Conservation (phyloP, 805 yeast genomes). For the Metschnikowia peoriensis region DNA sequence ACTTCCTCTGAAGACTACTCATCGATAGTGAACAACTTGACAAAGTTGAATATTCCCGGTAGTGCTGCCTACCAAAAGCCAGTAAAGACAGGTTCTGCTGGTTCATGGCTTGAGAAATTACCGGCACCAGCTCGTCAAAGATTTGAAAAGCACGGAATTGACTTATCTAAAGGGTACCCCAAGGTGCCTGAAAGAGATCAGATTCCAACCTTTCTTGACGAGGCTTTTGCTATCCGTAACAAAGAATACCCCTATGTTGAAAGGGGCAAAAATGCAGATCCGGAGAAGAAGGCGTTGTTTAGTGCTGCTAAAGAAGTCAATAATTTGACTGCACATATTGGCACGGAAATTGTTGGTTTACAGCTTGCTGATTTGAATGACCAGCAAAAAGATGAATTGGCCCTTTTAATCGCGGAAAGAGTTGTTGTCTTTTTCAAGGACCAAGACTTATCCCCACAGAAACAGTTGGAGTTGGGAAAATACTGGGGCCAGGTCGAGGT, state of each 20-base stretch:
- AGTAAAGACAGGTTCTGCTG: constrained; percentile 14
- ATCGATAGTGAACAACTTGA: constrained; percentile 12
- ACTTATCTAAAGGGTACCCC: constrained; percentile 29
- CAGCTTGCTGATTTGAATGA: constrained; percentile 29
- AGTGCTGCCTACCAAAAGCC: constrained; percentile 8
- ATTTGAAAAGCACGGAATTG: constrained; percentile 25
- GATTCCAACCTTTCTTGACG: constrained; percentile 28
- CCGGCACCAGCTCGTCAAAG: constrained; percentile 25
- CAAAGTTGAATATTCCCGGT: constrained; percentile 13
- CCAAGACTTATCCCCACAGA: constrained; percentile 31
- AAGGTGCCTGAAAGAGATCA: constrained; percentile 21
- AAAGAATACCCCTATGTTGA: constrained; percentile 26
- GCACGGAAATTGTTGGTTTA: constrained; percentile 31
- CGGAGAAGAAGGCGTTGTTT: constrained; percentile 30
- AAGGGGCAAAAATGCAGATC: constrained; percentile 29
- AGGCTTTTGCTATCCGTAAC: constrained; percentile 24
- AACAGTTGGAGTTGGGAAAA: constrained; percentile 29
- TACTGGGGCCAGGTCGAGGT: constrained; percentile 32
- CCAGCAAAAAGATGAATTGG: constrained; percentile 31
- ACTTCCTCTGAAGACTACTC: constrained; percentile 6
- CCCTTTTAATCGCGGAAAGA: constrained; percentile 30
- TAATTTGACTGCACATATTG: constrained; percentile 30
- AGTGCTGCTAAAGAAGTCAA: constrained; percentile 31
- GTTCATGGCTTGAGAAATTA: constrained; percentile 19
- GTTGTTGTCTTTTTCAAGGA: constrained; percentile 31